A percentile compares a stretch with the other conserved stretches of the same genome.
These are phyloP conservation scores for Casuarina cunninghamiana DNA, from an alignment of 306 rosid genomes.

Conservation along the genomic window DNA sequence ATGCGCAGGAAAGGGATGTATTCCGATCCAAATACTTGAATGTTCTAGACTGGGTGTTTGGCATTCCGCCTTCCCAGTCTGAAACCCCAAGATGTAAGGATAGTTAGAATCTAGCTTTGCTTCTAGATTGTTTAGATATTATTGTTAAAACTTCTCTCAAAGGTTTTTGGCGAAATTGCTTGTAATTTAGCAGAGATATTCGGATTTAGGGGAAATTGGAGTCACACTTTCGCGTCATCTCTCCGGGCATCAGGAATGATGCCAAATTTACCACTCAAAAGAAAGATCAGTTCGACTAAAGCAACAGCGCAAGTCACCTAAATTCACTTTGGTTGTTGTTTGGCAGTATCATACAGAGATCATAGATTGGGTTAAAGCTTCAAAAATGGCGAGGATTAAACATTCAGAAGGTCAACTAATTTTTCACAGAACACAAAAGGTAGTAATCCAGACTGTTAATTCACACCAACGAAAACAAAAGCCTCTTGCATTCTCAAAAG, in stretches of 20 bases:
- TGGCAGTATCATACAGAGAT: neutral
- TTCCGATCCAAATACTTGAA: conserved; percentile 79
- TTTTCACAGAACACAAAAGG: neutral
- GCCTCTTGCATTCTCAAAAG: neutral
- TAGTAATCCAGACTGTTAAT: neutral
- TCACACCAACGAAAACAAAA: neutral
- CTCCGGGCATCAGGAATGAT: neutral
- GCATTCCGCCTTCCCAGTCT: conserved; percentile 82
- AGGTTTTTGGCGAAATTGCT: neutral
- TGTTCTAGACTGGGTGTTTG: conserved; percentile 97
- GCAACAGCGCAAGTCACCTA: neutral
- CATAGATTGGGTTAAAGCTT: neutral
- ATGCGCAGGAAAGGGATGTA: conserved; percentile 90
- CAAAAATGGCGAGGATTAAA: neutral
- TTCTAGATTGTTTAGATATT: neutral
- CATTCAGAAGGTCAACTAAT: too few relatives aligned
- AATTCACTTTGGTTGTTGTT: neutral
- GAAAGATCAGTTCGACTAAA: neutral
- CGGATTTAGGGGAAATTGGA: neutral
- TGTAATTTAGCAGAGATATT: neutral
- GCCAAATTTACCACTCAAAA: neutral
- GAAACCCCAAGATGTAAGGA: conserved; percentile 77
- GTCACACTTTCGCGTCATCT: neutral
- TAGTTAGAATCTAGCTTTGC: conserved; percentile 4
- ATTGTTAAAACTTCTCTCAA: neutral